These are phyloP conservation scores for Sporothrix euskadiensis DNA, from an alignment of 2,329 filamentous ascomycete genomes.

Conservation along the genomic window DNA sequence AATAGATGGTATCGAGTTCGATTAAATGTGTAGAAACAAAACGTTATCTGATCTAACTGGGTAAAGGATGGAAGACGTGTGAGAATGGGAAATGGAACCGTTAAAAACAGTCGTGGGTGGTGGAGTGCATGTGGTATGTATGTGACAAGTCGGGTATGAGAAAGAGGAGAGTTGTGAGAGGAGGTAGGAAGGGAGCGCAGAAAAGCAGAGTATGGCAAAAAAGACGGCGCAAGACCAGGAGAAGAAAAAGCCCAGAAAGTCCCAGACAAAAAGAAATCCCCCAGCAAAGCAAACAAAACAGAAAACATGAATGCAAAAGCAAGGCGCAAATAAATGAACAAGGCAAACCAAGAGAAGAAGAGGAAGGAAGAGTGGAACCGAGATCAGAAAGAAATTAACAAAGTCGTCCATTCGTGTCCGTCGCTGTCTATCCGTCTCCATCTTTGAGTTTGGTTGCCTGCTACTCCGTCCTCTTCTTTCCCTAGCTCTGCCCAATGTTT, in stretches of 20 bases:
- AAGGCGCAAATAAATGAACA: neutral
- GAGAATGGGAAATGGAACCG: neutral
- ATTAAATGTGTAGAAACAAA: constrained; percentile 16
- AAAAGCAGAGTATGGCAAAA: neutral
- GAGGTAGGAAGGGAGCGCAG: neutral
- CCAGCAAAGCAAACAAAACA: constrained; percentile 1
- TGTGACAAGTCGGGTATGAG: neutral
- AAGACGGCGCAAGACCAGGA: neutral
- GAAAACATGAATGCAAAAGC: neutral
- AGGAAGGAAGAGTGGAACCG: neutral
- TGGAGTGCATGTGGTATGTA: neutral
- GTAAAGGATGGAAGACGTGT: neutral
- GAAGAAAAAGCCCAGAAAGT: neutral
- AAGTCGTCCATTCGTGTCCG: constrained; percentile 13
- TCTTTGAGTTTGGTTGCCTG: neutral
- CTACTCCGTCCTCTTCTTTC: neutral
- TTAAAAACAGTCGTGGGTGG: neutral
- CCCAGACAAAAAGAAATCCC: neutral
- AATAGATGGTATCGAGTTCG: constrained; percentile 21
- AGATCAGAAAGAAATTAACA: neutral
- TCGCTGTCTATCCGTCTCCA: constrained; percentile 11
- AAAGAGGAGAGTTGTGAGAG: neutral
- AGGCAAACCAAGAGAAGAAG: neutral
- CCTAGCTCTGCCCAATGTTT: neutral
- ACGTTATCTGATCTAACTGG: constrained; percentile 21